Percentiles rank a stretch among this genome's conserved stretches.
Evolutionary conservation across 164 flowering plant species (phyloP).

Genomic region (Tinospora cordifolia): DNA sequence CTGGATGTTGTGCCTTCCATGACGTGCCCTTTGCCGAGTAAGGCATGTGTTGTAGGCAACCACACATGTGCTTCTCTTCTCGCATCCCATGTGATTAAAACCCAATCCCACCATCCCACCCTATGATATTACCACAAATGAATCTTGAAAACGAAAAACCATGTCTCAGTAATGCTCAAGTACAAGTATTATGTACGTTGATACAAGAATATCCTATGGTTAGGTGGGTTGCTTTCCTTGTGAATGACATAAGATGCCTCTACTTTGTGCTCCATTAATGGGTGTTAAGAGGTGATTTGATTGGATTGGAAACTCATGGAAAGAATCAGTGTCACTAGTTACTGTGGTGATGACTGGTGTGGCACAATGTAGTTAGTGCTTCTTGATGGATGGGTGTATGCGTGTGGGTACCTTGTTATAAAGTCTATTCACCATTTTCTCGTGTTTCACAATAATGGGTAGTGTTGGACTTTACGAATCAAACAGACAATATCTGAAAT

Average conservation of each 20-base stretch:
- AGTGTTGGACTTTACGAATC: conserved; percentile 10
- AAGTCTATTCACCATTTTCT: neutral
- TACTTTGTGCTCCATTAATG: conserved; percentile 6
- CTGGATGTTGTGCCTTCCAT: conserved; percentile 1
- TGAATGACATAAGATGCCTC: neutral
- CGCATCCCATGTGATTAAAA: conserved; percentile 18
- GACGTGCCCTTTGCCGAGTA: neutral
- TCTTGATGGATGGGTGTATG: no score
- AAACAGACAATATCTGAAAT: conserved; percentile 7
- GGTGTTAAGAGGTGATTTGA: neutral
- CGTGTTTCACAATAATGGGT: conserved; percentile 7
- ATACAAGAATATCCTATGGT: neutral
- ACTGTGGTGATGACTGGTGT: neutral
- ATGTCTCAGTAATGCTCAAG: no score
- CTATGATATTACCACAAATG: no score
- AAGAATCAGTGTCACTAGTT: neutral
- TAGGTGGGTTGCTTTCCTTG: neutral
- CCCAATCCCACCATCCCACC: neutral
- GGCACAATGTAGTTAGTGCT: no score
- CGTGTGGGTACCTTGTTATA: neutral
- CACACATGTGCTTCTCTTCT: conserved; percentile 7
- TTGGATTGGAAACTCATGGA: neutral
- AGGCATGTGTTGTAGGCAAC: neutral
- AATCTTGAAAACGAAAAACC: no score
- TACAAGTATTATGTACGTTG: neutral